A percentile compares a stretch with the other conserved stretches of the same genome.
Conservation (phyloP, 2,329 filamentous ascomycete genomes). For the Fusarium graminum region DNA sequence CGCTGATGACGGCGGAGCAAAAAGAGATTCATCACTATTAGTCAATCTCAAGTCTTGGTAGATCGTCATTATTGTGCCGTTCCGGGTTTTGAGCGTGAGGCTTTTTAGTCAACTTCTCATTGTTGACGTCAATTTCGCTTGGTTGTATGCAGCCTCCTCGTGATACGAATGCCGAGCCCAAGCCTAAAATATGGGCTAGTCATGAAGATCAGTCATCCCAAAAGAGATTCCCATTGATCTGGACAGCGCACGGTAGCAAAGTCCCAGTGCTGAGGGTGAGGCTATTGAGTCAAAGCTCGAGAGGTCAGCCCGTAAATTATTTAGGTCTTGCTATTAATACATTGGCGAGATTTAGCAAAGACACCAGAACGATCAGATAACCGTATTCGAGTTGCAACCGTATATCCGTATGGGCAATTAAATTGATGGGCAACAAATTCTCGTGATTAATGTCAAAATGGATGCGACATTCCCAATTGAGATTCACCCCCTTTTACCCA, state of each 20-base stretch:
- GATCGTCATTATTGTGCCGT: neutral
- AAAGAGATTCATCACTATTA: neutral
- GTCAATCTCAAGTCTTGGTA: slow-evolving; percentile 5
- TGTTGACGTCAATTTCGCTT: slow-evolving; percentile 29
- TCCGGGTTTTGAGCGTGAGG: neutral
- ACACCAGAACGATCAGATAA: neutral
- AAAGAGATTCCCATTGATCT: neutral
- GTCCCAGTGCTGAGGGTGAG: neutral
- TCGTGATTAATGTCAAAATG: neutral
- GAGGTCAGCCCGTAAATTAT: neutral
- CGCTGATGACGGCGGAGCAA: neutral
- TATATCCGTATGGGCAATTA: neutral
- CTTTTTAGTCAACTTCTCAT: slow-evolving; percentile 14
- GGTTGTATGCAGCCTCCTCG: slow-evolving; percentile 20
- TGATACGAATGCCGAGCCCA: slow-evolving; percentile 22
- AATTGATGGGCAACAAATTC: too few species aligned
- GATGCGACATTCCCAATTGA: slow-evolving; percentile 20
- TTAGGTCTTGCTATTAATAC: slow-evolving; percentile 10
- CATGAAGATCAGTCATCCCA: neutral
- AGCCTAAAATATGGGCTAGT: slow-evolving; percentile 4
- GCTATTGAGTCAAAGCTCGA: slow-evolving; percentile 11
- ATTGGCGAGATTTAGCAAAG: slow-evolving; percentile 2
- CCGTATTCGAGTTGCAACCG: slow-evolving; percentile 6
- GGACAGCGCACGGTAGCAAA: neutral
- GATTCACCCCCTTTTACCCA: slow-evolving; percentile 7